Conservation (phyloP, 2,329 filamentous ascomycete species). For the Harringtonia lauricola region DNA sequence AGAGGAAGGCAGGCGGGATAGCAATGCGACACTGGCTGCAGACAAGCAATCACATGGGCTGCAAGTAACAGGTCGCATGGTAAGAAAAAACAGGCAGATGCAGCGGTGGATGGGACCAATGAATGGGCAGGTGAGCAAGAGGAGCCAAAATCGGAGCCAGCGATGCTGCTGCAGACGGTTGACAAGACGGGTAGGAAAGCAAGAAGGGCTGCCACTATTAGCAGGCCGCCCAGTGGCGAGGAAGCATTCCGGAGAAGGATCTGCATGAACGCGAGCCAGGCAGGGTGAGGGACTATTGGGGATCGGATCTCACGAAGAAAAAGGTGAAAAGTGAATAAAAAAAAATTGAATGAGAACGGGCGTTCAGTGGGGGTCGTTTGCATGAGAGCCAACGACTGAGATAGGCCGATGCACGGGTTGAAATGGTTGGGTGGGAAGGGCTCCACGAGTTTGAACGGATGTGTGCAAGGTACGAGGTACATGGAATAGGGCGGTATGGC, state of each 20-base stretch:
- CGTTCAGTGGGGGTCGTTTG: conserved; percentile 1
- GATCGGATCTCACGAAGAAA: not conserved
- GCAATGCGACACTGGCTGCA: no score
- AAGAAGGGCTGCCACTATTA: no score
- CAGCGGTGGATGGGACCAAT: no score
- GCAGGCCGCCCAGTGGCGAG: no score
- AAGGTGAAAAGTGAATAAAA: not conserved
- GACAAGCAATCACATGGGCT: no score
- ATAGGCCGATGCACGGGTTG: conserved; percentile 26
- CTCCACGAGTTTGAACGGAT: no score
- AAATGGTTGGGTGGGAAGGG: conserved; percentile 11
- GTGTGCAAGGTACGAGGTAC: not conserved
- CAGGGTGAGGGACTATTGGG: not conserved
- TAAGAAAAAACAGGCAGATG: not conserved
- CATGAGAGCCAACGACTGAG: conserved; percentile 24
- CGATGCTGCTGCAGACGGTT: no score
- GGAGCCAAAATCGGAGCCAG: no score
- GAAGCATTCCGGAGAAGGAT: not conserved
- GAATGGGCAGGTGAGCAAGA: no score
- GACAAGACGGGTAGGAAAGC: no score
- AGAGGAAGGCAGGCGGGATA: no score
- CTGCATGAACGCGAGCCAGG: no score
- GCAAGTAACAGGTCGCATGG: not conserved
- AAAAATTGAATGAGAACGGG: not conserved
- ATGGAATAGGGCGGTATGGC: not conserved